Evolutionary conservation across 768 basidiomycete genomes (phyloP).

Genomic region (Pulveroboletus sp.): DNA sequence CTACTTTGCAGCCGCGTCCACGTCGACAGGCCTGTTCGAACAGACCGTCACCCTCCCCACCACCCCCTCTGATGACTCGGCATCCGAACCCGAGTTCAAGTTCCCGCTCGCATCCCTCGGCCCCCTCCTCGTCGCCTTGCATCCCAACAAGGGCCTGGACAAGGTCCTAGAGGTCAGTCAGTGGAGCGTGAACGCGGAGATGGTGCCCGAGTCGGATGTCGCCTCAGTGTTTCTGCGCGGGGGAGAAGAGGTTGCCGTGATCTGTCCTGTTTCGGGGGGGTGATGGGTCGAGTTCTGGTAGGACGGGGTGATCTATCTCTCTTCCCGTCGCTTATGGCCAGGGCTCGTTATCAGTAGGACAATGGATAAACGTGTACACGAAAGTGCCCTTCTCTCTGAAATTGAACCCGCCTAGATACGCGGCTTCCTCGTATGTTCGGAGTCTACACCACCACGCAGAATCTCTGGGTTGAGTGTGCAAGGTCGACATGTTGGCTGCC

Average conservation of each 20-base stretch:
- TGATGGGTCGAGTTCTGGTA: conserved; percentile 22
- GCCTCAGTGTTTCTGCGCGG: conserved; percentile 44
- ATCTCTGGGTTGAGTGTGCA: neutral
- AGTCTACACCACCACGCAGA: too few species aligned
- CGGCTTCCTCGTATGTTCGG: too few species aligned
- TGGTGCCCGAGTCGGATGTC: conserved; percentile 57
- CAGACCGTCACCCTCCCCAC: conserved; percentile 52
- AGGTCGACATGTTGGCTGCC: neutral
- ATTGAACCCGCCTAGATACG: too few species aligned
- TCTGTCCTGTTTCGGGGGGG: conserved; percentile 80
- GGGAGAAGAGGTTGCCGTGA: conserved; percentile 76
- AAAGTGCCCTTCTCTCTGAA: too few species aligned
- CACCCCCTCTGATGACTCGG: conserved; percentile 5
- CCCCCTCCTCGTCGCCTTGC: conserved; percentile 47
- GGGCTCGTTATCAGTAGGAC: neutral
- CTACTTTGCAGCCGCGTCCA: conserved; percentile 63
- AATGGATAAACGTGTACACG: too few species aligned
- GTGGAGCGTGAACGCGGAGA: conserved; percentile 81
- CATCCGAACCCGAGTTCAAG: neutral
- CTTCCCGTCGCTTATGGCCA: neutral
- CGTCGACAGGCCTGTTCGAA: conserved; percentile 53
- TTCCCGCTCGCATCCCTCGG: conserved; percentile 49
- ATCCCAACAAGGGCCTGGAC: conserved; percentile 47
- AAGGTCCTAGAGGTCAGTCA: conserved; percentile 55
- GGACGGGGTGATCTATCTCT: neutral